Base-by-base conservation (phyloP, 495 filamentous ascomycete species). In the Filosporella fistucella region DNA sequence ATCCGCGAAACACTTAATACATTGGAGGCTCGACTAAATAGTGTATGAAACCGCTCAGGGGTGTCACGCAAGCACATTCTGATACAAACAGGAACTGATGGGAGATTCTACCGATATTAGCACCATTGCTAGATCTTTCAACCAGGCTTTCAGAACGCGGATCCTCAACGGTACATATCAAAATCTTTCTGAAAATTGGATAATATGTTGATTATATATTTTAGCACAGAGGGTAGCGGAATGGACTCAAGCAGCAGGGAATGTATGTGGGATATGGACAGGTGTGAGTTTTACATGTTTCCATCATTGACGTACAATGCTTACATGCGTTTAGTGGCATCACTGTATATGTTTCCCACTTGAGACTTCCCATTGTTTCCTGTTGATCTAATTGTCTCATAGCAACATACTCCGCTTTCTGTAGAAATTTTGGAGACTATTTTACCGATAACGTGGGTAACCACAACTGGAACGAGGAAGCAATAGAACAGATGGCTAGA, bases 391-490 rank as follows among this genome's bases (percentile, higher is more conserved):
- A 43, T 35, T 46, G 24, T 33, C 17, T n/a, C 20, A 37, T 38
- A 54, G 45, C 29, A 25, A 54, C 59, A 3, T 69, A 68, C 30
- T 18, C 51, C 10, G 62, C 66, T 2, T 68, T 68, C 40, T 68
- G 63, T 38, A 44, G 58, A 14, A 51, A 66, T 1, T 64, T 55
- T 34, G 68, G 68, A 10, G 48, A 49, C 33, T 42, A 67, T 41
- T 37, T 0, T 11, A 67, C 63, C 2, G 10, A 4, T 7, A 36
- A 21, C 5, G 50, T 50, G 1, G 57, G 52, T 2, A 35, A 32
- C 13, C 58, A 47, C 14, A 62, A 60, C 47, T 71, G 68, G 68
- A 71, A 71, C 26, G 47, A 64, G 49, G 62, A 68, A 55, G 63
- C 63, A 18, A 68, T 67, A 21, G 32, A 55, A 37, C n/a, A 41